These are phyloP conservation scores for Pichia sp. DNA, from an alignment of 1,139 yeast species.

Conservation along the genomic window DNA sequence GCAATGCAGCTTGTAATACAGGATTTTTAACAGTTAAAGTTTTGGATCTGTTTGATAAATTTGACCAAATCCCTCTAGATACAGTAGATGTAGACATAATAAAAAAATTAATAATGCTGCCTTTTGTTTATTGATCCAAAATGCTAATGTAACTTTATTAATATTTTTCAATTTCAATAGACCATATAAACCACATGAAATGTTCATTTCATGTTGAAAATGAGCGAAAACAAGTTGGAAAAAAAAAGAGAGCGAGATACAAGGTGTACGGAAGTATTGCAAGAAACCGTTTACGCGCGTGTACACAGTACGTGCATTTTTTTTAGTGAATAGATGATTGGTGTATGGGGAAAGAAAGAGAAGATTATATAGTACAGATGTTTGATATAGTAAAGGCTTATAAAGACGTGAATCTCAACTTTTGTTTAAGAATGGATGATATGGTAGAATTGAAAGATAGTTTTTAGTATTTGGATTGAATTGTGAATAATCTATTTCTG, in stretches of 20 bases:
- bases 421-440: background rate
- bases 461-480: conserved; percentile 10
- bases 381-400: background rate
- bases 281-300: background rate
- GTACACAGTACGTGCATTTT: no score
- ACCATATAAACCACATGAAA: no score
- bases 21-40: conserved; percentile 34
- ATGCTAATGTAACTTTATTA: no score
- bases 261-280: background rate
- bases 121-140: no score
- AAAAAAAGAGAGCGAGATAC: background rate
- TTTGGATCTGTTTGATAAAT: conserved; percentile 38
- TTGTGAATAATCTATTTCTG: conserved; percentile 12
- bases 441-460: conserved; percentile 10
- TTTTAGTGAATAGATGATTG: no score
- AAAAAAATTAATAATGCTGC: no score
- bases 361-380: background rate
- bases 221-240: background rate
- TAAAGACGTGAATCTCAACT: no score
- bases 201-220: background rate
- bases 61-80: conserved; percentile 41
- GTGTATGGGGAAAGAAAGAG: no score
- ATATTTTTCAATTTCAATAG: no score
- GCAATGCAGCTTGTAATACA: conserved; percentile 31
- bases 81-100: conserved; percentile 6